Percentiles rank a stretch among this genome's conserved stretches.
Evolutionary conservation across 139 green algal genomes (phyloP).

Genomic region (Chlorella vulgaris): DNA sequence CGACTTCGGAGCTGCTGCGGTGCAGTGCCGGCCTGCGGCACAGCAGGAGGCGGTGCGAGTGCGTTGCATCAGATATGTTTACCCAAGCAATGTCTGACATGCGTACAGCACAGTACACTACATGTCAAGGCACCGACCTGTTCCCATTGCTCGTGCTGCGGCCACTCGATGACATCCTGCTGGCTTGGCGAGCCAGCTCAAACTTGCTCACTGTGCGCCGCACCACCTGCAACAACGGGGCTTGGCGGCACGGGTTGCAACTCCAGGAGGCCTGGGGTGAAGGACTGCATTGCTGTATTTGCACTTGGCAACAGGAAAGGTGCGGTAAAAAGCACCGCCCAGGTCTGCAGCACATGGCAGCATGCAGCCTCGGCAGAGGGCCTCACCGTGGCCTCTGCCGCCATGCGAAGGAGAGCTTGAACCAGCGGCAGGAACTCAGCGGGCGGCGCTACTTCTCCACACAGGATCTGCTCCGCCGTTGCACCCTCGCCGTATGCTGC

Average conservation of each 20-base stretch:
- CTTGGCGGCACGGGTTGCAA: too few relatives aligned
- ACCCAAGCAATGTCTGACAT: neutral
- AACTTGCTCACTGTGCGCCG: conserved; percentile 3
- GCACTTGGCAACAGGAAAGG: neutral
- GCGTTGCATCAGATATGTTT: too few relatives aligned
- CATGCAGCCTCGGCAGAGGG: neutral
- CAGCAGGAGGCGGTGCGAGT: too few relatives aligned
- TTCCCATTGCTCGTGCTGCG: neutral
- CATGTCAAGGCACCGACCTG: neutral
- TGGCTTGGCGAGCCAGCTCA: neutral
- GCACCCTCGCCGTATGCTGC: conserved; percentile 27
- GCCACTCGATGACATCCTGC: conserved; percentile 16
- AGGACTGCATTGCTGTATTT: too few relatives aligned
- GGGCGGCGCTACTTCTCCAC: conserved; percentile 29
- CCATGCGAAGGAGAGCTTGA: neutral
- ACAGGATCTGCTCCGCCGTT: conserved; percentile 35
- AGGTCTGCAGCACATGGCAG: neutral
- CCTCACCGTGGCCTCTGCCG: neutral
- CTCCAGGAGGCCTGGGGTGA: too few relatives aligned
- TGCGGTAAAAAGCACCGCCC: neutral
- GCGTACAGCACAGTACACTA: neutral
- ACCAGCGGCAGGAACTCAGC: conserved; percentile 37
- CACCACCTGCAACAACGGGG: neutral
- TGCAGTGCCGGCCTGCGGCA: neutral
- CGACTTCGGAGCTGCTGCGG: neutral